Evolutionary conservation across 2,329 filamentous ascomycete genomes (phyloP).

Genomic region (Paracamarosporium sp.): DNA sequence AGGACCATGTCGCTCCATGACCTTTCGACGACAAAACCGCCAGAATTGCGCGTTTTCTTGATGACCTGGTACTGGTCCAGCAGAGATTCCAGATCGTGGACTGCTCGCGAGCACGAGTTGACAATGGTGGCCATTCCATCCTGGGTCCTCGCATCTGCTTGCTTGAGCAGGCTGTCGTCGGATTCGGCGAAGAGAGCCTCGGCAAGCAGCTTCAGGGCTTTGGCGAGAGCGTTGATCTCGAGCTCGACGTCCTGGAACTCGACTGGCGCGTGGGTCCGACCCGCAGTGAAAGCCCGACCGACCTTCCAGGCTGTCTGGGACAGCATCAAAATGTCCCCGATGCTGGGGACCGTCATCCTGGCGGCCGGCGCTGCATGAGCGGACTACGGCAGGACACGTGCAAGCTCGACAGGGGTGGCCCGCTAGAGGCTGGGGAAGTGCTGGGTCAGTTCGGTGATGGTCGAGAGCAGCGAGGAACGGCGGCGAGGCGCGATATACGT

Average conservation of each 20-base stretch:
- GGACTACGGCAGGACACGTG: background rate
- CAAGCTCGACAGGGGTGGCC: constrained; percentile 4
- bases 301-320: constrained; percentile 56
- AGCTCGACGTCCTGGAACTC: constrained; percentile 50
- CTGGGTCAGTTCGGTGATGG: constrained; percentile 1
- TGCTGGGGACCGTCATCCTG: constrained; percentile 42
- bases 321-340: constrained; percentile 55
- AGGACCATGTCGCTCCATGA: constrained; percentile 54
- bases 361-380: constrained; percentile 15
- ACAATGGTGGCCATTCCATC: constrained; percentile 49
- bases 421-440: background rate
- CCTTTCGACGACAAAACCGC: constrained; percentile 51
- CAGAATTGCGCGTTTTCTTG: constrained; percentile 48
- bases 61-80: constrained; percentile 55
- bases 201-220: constrained; percentile 53
- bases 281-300: constrained; percentile 52
- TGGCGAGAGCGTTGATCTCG: constrained; percentile 51
- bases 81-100: constrained; percentile 53
- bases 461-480: constrained; percentile 2
- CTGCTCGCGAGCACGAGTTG: constrained; percentile 46
- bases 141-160: constrained; percentile 44
- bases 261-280: constrained; percentile 46
- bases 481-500: constrained; percentile 14
- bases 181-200: constrained; percentile 48
- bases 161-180: constrained; percentile 42